Conservation (phyloP, 1,284 basidiomycete genomes). For the Sanghuangporus sanghuang region DNA sequence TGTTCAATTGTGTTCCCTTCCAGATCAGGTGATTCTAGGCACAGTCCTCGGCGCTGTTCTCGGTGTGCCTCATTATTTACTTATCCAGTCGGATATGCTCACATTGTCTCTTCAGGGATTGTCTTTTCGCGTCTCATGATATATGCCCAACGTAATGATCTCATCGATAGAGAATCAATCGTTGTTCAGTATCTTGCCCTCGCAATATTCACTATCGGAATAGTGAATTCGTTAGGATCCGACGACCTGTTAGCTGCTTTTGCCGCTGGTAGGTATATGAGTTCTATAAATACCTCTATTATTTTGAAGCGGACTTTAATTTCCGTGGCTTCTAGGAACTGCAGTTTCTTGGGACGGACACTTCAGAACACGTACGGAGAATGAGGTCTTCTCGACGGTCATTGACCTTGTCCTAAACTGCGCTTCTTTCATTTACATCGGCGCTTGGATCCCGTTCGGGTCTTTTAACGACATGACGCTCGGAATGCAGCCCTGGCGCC, state of each 20-base stretch:
- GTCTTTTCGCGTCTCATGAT: conserved; percentile 80
- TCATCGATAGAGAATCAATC: conserved; percentile 89
- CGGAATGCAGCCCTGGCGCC: conserved; percentile 69
- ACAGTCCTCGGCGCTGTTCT: conserved; percentile 70
- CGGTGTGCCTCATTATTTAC: conserved; percentile 35
- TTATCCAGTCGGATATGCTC: background rate
- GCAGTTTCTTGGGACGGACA: conserved; percentile 95
- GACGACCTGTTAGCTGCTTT: conserved; percentile 93
- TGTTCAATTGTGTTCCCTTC: background rate
- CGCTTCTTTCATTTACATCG: conserved; percentile 86
- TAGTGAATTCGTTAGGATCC: conserved; percentile 72
- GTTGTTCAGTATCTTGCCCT: conserved; percentile 88
- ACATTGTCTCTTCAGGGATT: conserved; percentile 39
- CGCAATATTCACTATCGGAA: conserved; percentile 76
- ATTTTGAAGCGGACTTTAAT: background rate
- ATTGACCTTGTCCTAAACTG: conserved; percentile 85
- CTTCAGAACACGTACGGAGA: conserved; percentile 82
- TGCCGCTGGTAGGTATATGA: conserved; percentile 67
- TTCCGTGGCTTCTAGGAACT: conserved; percentile 31
- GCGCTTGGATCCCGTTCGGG: conserved; percentile 82
- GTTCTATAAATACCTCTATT: background rate
- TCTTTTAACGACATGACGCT: conserved; percentile 58
- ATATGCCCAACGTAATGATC: conserved; percentile 67
- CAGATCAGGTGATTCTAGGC: conserved; percentile 86
- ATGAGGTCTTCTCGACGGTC: conserved; percentile 84